Conservation (phyloP, 306 rosid genomes). For the Malus sylvestris region DNA sequence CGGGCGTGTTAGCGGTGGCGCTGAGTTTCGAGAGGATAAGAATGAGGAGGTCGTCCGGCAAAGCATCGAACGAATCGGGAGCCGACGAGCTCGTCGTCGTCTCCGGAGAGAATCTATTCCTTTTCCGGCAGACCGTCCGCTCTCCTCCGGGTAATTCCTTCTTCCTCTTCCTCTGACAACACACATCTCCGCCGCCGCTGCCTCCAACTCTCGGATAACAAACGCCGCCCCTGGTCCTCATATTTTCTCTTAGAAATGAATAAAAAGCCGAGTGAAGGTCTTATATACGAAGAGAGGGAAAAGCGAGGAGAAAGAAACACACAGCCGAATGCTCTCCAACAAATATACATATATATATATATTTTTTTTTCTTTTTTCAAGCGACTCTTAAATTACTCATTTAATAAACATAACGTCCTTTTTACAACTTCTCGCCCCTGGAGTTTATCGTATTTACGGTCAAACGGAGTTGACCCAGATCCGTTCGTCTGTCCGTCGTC, state of each 20-base stretch:
- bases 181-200: not conserved
- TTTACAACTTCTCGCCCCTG: conserved; percentile 20
- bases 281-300: conserved; percentile 14
- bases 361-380: not conserved
- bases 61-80: conserved; percentile 46
- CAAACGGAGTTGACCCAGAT: conserved; percentile 67
- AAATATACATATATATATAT: not conserved
- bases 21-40: conserved; percentile 57
- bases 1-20: conserved; percentile 47
- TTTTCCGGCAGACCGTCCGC: conserved; percentile 30
- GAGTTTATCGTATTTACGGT: conserved; percentile 22
- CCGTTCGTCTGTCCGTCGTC: conserved; percentile 26
- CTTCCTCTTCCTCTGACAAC: conserved; percentile 33
- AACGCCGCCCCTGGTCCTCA: conserved; percentile 59
- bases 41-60: conserved; percentile 75
- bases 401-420: not conserved
- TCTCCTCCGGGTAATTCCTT: conserved; percentile 21
- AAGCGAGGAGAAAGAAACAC: conserved; percentile 9
- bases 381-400: not conserved
- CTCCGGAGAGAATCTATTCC: conserved; percentile 22
- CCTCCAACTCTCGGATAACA: conserved; percentile 34
- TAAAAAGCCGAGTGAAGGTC: not conserved
- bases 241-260: conserved; percentile 6
- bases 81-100: not conserved
- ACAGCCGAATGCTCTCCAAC: conserved; percentile 28